Conservation (phyloP, 345 rosid genomes). For the Combretum micranthum region DNA sequence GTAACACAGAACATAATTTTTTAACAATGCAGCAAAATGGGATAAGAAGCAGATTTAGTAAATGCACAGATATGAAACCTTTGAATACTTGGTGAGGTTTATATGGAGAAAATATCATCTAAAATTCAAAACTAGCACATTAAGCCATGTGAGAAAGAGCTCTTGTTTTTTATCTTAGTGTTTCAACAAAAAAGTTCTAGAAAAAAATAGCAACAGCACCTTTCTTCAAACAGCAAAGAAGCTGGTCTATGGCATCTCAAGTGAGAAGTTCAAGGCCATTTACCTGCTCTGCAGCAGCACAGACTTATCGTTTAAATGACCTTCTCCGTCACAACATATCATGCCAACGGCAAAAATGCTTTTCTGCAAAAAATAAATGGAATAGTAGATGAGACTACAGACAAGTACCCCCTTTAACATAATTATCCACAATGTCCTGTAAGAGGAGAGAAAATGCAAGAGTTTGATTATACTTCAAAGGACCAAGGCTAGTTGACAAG, state of each 20-base stretch:
- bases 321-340: conserved; percentile 96
- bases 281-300: conserved; percentile 89
- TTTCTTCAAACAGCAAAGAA: too few relatives aligned
- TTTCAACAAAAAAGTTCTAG: too few relatives aligned
- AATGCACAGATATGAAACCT: not conserved
- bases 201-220: too few relatives aligned
- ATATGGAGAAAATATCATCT: too few relatives aligned
- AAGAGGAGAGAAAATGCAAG: not conserved
- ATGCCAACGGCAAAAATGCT: conserved; percentile 78
- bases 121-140: too few relatives aligned
- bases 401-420: too few relatives aligned
- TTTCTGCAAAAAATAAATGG: conserved; percentile 39
- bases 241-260: too few relatives aligned
- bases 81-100: too few relatives aligned
- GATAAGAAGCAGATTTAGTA: not conserved
- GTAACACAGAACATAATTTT: not conserved
- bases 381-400: too few relatives aligned
- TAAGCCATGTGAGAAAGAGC: too few relatives aligned
- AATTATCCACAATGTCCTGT: not conserved
- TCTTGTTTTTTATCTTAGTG: too few relatives aligned
- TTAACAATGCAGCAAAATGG: not conserved
- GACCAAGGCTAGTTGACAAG: conserved; percentile 1
- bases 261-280: conserved; percentile 1
- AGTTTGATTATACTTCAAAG: not conserved
- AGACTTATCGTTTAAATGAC: conserved; percentile 83